Base-by-base conservation (phyloP, 352 stramenopile species). In the Phytophthora sp. region DNA sequence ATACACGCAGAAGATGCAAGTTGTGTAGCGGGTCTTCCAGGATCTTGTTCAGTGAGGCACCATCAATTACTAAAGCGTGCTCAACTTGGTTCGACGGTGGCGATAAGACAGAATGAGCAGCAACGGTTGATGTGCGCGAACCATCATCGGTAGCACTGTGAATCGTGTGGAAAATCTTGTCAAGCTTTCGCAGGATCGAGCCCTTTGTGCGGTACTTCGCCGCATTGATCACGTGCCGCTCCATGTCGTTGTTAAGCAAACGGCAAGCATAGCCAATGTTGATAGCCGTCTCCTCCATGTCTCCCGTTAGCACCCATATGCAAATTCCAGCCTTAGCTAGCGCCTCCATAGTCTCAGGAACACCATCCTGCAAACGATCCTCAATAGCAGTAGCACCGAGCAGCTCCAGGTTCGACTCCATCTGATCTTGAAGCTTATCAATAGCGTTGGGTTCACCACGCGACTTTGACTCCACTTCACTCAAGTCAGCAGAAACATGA, bases 1-100 rank as follows among this genome's bases (percentile, higher is more conserved):
- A 73, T 4, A 96, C 76, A 21, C 86, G 85, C 12, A 98, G 73
- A 31, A 98, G 69, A 60, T 94, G 84, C 26, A 93, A 65, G 57
- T 91, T 91, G 62, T 86, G 83, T 30, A 91, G 59, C 4, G 81
- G 76, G 26, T 91, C 79, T 67, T 86, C 82, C 4, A 96, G 60
- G 11, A 94, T 84, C 62, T 89, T 58, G 38, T 74, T 87, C n/a
- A 99, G 76, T 21, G 90, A 95, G 38, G 88, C 92, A 21, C 97
- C 97, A 70, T 99, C 96, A 38, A 99, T 98, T 47, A 99, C 89
- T 11, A 99, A 72, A 20, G 94, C 95, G 63, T 94, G 80, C 27
- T 91, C 82, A 1, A 76, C 71, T 46, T 67, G 54, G 7, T 54
- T 39, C 2, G 73, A 82, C 18, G 69, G 62, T 12, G 60, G 66